These are phyloP conservation scores for Capillidium heterosporum DNA, from an alignment of 371 early-diverging fungal species.

Conservation along the genomic window DNA sequence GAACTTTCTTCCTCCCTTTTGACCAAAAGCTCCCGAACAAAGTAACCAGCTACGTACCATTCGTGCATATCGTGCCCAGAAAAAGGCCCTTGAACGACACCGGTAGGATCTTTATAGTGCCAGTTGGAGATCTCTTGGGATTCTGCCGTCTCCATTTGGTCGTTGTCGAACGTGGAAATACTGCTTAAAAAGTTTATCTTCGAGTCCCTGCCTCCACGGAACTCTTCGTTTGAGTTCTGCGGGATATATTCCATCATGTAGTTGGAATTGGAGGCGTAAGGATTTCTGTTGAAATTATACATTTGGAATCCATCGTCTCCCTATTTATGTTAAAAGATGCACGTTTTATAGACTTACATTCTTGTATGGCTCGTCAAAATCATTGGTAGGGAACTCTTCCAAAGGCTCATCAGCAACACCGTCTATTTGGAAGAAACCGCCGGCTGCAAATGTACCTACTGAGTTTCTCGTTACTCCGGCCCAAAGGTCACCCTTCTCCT, in stretches of 20 bases:
- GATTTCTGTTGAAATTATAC: not conserved
- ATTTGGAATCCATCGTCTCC: not conserved
- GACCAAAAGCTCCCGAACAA: slow-evolving; percentile 43
- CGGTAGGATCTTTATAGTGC: slow-evolving; percentile 19
- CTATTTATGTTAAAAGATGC: not conserved
- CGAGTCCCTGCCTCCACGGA: not conserved
- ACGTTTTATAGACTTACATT: not conserved
- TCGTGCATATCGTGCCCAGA: slow-evolving; percentile 66
- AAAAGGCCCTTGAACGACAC: slow-evolving; percentile 49
- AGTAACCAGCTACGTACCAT: slow-evolving; percentile 71
- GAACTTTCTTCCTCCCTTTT: slow-evolving; percentile 43
- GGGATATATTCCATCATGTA: not conserved
- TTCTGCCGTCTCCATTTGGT: not conserved
- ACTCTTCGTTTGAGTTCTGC: not conserved
- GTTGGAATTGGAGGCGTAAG: not conserved
- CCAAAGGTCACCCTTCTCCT: slow-evolving; percentile 12
- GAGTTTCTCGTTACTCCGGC: slow-evolving; percentile 14
- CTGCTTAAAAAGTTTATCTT: not conserved
- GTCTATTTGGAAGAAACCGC: slow-evolving; percentile 41
- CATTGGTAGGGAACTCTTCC: not conserved
- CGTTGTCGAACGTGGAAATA: not conserved
- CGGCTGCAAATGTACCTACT: slow-evolving; percentile 17
- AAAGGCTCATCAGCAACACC: slow-evolving; percentile 1
- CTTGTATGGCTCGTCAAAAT: too few relatives aligned
- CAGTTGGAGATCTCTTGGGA: slow-evolving; percentile 21